Conservation (phyloP, 805 yeast species). For the Lipomyces anomalus region DNA sequence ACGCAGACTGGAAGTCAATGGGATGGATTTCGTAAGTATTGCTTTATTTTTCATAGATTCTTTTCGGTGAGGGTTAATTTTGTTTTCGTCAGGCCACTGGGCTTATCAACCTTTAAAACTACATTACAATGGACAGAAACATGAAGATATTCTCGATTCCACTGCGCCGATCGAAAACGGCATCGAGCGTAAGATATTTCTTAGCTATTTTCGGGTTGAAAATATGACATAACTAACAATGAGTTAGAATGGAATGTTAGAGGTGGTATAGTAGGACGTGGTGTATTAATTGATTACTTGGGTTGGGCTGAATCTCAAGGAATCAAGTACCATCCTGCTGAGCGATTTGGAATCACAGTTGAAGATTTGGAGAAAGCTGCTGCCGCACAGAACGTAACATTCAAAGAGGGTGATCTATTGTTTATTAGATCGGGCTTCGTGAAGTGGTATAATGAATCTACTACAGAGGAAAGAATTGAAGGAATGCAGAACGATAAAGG, state of each 20-base stretch:
- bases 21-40: conserved; percentile 36
- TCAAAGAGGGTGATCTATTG: conserved; percentile 28
- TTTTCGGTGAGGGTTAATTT: too few relatives aligned
- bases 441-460: conserved; percentile 25
- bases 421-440: conserved; percentile 29
- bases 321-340: conserved; percentile 24
- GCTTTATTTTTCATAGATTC: too few relatives aligned
- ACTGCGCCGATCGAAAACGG: too few relatives aligned
- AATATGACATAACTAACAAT: too few relatives aligned
- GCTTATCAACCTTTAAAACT: too few relatives aligned
- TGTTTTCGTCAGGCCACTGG: too few relatives aligned
- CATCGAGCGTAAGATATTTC: too few relatives aligned
- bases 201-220: too few relatives aligned
- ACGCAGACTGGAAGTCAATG: conserved; percentile 34
- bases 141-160: too few relatives aligned
- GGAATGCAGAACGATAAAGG: conserved; percentile 18
- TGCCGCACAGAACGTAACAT: conserved; percentile 17
- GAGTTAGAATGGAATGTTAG: too few relatives aligned
- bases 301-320: conserved; percentile 28
- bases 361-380: conserved; percentile 24
- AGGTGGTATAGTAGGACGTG: conserved; percentile 31
- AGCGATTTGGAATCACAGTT: conserved; percentile 21
- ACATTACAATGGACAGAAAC: too few relatives aligned
- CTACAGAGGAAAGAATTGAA: conserved; percentile 12
- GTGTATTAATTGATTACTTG: conserved; percentile 29